Percentiles rank a stretch among this genome's conserved stretches.
Evolutionary conservation across 257 asterid genomes (phyloP).

Genomic region (Scutellaria baicalensis): DNA sequence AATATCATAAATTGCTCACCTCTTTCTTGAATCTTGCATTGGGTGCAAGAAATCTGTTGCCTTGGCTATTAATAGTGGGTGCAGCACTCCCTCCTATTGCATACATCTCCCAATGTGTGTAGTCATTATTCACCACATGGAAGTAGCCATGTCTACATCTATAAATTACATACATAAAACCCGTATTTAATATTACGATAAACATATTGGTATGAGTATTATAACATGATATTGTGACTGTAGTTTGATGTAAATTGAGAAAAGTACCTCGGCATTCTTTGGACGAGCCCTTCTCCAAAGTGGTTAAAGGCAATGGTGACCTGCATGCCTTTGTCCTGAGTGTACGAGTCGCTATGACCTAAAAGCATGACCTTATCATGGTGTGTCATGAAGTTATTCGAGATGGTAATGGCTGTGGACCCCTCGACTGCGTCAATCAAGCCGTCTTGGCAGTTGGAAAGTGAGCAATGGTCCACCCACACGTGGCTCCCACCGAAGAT

Average conservation of each 20-base stretch:
- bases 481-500: constrained; percentile 67
- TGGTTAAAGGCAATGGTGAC: constrained; percentile 76
- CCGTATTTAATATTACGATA: not conserved
- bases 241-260: no score
- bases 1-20: constrained; percentile 29
- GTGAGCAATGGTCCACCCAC: constrained; percentile 81
- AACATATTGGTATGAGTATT: no score
- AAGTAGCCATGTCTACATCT: constrained; percentile 86
- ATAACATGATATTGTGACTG: no score
- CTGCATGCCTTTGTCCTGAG: constrained; percentile 61
- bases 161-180: constrained; percentile 8
- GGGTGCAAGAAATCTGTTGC: constrained; percentile 77
- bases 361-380: constrained; percentile 85
- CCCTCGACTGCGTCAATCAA: constrained; percentile 64
- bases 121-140: constrained; percentile 90
- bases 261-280: constrained; percentile 72
- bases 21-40: constrained; percentile 48
- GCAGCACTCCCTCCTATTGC: constrained; percentile 88
- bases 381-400: constrained; percentile 62
- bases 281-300: constrained; percentile 87
- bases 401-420: constrained; percentile 65
- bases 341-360: constrained; percentile 60
- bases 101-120: constrained; percentile 91
- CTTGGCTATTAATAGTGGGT: constrained; percentile 80
- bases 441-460: constrained; percentile 63